phyloP scores from a whole-genome alignment of 148 eudicot species.

The Chenopodium formosanum region DNA sequence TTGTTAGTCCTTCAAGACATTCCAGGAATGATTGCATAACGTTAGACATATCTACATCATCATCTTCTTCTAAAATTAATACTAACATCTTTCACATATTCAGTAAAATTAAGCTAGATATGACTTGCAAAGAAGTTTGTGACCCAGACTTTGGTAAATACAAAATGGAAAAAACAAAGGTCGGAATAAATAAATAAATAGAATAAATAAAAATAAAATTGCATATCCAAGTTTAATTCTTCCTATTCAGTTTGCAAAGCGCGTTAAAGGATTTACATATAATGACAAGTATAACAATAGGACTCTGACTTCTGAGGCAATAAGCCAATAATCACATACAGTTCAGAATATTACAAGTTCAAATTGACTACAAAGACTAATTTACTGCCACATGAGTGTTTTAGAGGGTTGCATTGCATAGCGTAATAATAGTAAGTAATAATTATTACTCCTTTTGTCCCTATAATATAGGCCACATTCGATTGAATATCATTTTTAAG shows the following conservation, averaged over 20 bases:
- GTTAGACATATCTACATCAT: neutral
- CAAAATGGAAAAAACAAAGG: neutral
- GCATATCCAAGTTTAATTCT: neutral
- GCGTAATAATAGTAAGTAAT: neutral
- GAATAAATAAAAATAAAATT: too few species aligned
- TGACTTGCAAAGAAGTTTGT: neutral
- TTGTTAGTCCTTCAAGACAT: neutral
- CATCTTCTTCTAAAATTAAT: neutral
- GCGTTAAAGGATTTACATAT: neutral
- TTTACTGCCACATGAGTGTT: too few species aligned
- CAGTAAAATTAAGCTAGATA: neutral
- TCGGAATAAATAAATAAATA: neutral
- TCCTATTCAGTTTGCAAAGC: neutral
- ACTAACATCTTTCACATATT: neutral
- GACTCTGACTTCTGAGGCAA: neutral
- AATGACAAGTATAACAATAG: neutral
- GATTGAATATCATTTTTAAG: too few species aligned
- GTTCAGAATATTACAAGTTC: neutral
- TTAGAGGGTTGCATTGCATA: neutral
- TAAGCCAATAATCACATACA: neutral
- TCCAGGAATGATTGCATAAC: neutral
- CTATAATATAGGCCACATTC: too few species aligned
- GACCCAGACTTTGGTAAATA: neutral
- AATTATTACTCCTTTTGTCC: neutral
- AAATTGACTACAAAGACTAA: too few species aligned